These are phyloP conservation scores for Parasitella parasitica DNA, from an alignment of 371 early-diverging fungal species.

Conservation along the genomic window DNA sequence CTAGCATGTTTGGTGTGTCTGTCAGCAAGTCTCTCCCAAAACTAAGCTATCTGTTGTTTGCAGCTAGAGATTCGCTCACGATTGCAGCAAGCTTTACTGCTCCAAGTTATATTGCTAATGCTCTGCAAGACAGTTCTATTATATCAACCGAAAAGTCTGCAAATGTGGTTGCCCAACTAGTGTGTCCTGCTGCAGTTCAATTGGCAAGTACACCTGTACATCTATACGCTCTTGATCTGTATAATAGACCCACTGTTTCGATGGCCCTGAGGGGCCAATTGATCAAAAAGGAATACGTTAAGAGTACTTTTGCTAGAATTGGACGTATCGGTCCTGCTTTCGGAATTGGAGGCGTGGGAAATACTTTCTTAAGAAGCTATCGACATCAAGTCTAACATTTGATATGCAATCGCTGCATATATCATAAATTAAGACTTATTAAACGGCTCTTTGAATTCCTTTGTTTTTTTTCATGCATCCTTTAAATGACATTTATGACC, in stretches of 20 bases:
- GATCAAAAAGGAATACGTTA: conserved; percentile 56
- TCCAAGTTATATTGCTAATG: conserved; percentile 40
- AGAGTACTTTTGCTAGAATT: conserved; percentile 56
- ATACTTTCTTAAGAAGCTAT: conserved; percentile 36
- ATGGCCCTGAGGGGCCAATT: conserved; percentile 29
- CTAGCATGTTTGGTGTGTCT: conserved; percentile 58
- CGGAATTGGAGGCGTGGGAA: conserved; percentile 71
- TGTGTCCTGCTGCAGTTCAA: conserved; percentile 59
- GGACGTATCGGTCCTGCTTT: conserved; percentile 72
- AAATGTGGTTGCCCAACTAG: conserved; percentile 47
- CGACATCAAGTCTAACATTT: conserved; percentile 2
- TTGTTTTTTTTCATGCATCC: too few species aligned
- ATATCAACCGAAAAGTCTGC: conserved; percentile 25
- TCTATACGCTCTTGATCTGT: conserved; percentile 60
- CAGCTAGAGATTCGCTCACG: conserved; percentile 62
- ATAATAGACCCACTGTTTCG: conserved; percentile 49
- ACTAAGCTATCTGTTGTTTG: conserved; percentile 54
- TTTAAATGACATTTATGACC: too few species aligned
- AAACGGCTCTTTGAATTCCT: too few species aligned
- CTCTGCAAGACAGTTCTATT: conserved; percentile 21
- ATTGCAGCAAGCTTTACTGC: conserved; percentile 70
- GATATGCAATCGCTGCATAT: too few species aligned
- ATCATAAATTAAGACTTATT: too few species aligned
- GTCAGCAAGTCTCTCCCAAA: conserved; percentile 50
- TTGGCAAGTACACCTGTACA: conserved; percentile 61